Evolutionary conservation across 2,329 filamentous ascomycete genomes (phyloP).

Genomic region (Calonectria pseudoturangicola): DNA sequence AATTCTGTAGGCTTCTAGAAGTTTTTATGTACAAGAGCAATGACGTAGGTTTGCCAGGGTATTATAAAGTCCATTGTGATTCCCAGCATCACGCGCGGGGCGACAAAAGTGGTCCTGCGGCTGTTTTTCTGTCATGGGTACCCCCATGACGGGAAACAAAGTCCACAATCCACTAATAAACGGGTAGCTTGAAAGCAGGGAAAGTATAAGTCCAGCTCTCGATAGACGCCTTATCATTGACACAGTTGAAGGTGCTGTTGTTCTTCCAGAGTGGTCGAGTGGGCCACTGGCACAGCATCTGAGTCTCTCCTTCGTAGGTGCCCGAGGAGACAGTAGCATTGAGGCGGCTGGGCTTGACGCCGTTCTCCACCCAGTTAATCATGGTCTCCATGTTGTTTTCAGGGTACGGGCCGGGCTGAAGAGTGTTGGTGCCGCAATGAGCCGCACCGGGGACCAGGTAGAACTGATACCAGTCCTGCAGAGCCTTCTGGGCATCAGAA

Average conservation of each 20-base stretch:
- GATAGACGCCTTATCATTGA: constrained; percentile 42
- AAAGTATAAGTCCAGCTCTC: constrained; percentile 45
- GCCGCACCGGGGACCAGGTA: constrained; percentile 72
- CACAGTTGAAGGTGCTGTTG: constrained; percentile 36
- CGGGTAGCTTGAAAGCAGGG: constrained; percentile 42
- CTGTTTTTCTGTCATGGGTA: neutral
- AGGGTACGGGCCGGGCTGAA: constrained; percentile 67
- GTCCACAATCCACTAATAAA: constrained; percentile 12
- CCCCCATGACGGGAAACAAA: too few relatives aligned
- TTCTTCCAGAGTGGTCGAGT: constrained; percentile 44
- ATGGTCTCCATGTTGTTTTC: constrained; percentile 81
- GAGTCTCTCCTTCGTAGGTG: constrained; percentile 55
- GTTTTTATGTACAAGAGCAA: neutral
- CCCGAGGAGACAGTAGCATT: constrained; percentile 58
- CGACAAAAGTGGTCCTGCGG: neutral
- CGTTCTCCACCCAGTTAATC: constrained; percentile 82
- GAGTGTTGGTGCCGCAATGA: constrained; percentile 68
- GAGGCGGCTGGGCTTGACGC: constrained; percentile 57
- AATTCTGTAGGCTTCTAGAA: neutral
- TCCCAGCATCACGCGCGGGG: neutral
- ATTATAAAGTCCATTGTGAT: neutral
- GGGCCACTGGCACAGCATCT: constrained; percentile 63
- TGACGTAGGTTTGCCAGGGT: neutral
- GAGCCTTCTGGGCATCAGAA: constrained; percentile 61
- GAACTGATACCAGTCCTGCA: constrained; percentile 73